Evolutionary conservation across 179 eudicot genomes (phyloP), one percentile per base, ranked within the genome.

Genomic region (Drosera spatulata): DNA sequence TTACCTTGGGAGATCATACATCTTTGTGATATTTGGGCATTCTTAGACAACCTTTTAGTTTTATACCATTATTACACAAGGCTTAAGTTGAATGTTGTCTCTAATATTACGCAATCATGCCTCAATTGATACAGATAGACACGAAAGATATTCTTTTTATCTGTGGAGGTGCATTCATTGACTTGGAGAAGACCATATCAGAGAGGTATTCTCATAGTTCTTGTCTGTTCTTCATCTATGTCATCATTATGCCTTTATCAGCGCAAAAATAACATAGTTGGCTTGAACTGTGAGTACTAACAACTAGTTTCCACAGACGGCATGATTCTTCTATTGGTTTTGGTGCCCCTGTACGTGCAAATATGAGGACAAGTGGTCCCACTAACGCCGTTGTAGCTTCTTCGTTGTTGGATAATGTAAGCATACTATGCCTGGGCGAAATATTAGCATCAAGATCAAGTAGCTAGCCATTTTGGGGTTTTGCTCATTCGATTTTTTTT

Each of bases 241-340:
- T 9, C 40, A 41, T 5, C 15, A 13, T 61, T 56, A 38, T 22
- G 44, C 39, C 58, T 9, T 45, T 60, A 33, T 43, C 41, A 41
- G 39, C 45, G 33, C 33, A 22, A 22, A 22, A 22, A 22, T 22
- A 22, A 22, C 33, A 65, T 33, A 10, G 2, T 22, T 46, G 10
- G 47, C 43, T 58, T 59, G 11, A 62, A 56, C 39, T 48, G 39
- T 46, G 33, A 10, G 3, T 58, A 59, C 52, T 61, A 55, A 41
- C 39, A 60, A 48, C 33, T 22, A 22, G 33, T 22, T 22, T 22
- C 33, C 33, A 22, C 82, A 94, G 99, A 65, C 94, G 86, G 53
- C 96, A 90, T 73, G 99, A 94, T 75, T 87, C 99, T 56, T 94
- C 99, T 54, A 94, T 94, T 64, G 96, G 95, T 58, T 90, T 94